These are phyloP conservation scores for Nematocida parisii DNA, from an alignment of 371 early-diverging fungal species.

Conservation along the genomic window DNA sequence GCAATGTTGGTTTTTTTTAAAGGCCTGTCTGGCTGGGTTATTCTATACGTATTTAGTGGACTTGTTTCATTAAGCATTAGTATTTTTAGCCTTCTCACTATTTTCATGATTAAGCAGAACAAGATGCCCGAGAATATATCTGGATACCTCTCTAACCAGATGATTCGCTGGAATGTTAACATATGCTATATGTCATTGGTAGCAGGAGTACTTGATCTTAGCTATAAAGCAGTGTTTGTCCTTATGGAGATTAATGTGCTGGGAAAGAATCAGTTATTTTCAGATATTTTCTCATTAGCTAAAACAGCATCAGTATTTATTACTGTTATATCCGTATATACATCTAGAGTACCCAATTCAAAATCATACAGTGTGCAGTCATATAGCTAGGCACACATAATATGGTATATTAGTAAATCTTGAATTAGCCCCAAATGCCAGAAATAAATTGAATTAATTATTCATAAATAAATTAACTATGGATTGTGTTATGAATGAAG, in stretches of 20 bases:
- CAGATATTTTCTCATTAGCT: constrained; percentile 12
- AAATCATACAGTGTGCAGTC: constrained; percentile 25
- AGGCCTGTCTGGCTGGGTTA: constrained; percentile 23
- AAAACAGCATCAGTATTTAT: constrained; percentile 9
- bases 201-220: constrained; percentile 12
- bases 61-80: not conserved
- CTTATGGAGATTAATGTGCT: not conserved
- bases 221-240: constrained; percentile 15
- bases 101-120: not conserved
- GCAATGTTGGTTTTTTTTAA: constrained; percentile 16
- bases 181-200: not conserved
- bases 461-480: constrained; percentile 8
- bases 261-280: not conserved
- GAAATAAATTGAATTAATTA: constrained; percentile 39
- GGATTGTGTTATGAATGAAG: constrained; percentile 3
- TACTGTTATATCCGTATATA: constrained; percentile 3
- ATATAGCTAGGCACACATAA: not conserved
- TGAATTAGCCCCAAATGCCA: too few species aligned
- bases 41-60: constrained; percentile 37
- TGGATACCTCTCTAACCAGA: constrained; percentile 25
- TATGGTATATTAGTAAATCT: constrained; percentile 11
- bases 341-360: constrained; percentile 21
- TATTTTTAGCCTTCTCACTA: constrained; percentile 18
- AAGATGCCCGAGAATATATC: not conserved
- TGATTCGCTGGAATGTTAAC: constrained; percentile 15